These are phyloP conservation scores for Hypoxylon rubiginosum DNA, from an alignment of 2,329 filamentous ascomycete species.

Conservation along the genomic window DNA sequence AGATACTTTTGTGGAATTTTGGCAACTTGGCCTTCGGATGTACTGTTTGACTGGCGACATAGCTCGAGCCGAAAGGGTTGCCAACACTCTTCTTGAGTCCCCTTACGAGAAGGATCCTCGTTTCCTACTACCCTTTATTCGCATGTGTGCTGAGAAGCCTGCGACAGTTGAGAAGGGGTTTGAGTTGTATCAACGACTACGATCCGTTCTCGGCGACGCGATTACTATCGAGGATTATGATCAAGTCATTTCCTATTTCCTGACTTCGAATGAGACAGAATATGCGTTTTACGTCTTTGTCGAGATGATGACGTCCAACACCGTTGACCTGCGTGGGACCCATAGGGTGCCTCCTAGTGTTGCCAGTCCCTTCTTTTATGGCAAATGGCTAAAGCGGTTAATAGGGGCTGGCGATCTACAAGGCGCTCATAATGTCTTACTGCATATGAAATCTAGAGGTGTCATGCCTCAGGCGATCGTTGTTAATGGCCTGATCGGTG, in stretches of 20 bases:
- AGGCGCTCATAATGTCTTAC: constrained; percentile 78
- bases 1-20: constrained; percentile 67
- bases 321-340: constrained; percentile 62
- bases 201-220: constrained; percentile 67
- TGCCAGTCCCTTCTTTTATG: constrained; percentile 84
- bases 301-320: constrained; percentile 84
- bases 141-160: constrained; percentile 70
- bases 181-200: constrained; percentile 75
- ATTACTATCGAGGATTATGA: constrained; percentile 84
- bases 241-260: constrained; percentile 76
- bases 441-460: constrained; percentile 79
- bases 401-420: constrained; percentile 79
- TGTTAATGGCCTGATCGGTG: constrained; percentile 84
- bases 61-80: constrained; percentile 69
- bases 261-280: constrained; percentile 74
- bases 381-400: constrained; percentile 88
- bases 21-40: constrained; percentile 76
- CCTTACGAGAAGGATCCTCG: constrained; percentile 64
- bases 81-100: constrained; percentile 65
- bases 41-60: constrained; percentile 69
- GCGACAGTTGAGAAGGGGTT: constrained; percentile 71
- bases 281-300: constrained; percentile 83
- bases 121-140: constrained; percentile 77
- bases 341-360: constrained; percentile 62
- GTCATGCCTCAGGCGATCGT: constrained; percentile 79